A percentile compares a stretch with the other conserved stretches of the same genome.
phyloP scores from a whole-genome alignment of 441 rosid genomes.

The Francoa sonchifolia region DNA sequence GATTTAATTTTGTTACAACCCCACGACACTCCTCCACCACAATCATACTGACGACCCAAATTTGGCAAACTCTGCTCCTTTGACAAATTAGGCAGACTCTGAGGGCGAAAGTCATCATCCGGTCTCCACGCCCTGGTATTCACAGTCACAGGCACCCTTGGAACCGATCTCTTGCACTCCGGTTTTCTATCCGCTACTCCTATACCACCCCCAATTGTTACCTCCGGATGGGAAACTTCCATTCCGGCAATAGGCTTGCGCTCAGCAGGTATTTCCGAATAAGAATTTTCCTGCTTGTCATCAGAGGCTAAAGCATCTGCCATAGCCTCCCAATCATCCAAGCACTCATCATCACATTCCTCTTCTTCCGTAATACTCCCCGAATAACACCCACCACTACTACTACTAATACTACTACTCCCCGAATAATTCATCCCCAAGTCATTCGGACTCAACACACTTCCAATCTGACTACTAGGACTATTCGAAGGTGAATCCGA shows the following conservation, averaged over 20 bases:
- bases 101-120: slow-evolving; percentile 70
- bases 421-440: slow-evolving; percentile 35
- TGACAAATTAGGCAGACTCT: slow-evolving; percentile 60
- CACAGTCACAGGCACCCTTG: slow-evolving; percentile 19
- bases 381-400: slow-evolving; percentile 70
- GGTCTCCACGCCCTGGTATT: slow-evolving; percentile 66
- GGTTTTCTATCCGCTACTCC: slow-evolving; percentile 20
- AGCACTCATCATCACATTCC: slow-evolving; percentile 48
- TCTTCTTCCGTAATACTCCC: slow-evolving; percentile 78
- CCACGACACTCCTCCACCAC: slow-evolving; percentile 35
- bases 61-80: slow-evolving; percentile 53
- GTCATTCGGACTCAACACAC: slow-evolving; percentile 31
- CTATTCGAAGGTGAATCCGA: slow-evolving; percentile 53
- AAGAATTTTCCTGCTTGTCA: slow-evolving; percentile 25
- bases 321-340: slow-evolving; percentile 93
- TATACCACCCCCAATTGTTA: slow-evolving; percentile 13
- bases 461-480: slow-evolving; percentile 22
- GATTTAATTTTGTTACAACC: slow-evolving; percentile 21
- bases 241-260: slow-evolving; percentile 14
- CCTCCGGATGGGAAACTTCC: slow-evolving; percentile 15
- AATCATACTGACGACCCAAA: slow-evolving; percentile 22
- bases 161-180: slow-evolving; percentile 16
- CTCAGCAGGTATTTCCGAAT: slow-evolving; percentile 18
- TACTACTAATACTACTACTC: slow-evolving; percentile 30
- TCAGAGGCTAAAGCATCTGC: slow-evolving; percentile 89